A percentile compares a stretch with the other conserved stretches of the same genome.
Conservation (phyloP, 129 eudicot species). For the Apium graveolens region DNA sequence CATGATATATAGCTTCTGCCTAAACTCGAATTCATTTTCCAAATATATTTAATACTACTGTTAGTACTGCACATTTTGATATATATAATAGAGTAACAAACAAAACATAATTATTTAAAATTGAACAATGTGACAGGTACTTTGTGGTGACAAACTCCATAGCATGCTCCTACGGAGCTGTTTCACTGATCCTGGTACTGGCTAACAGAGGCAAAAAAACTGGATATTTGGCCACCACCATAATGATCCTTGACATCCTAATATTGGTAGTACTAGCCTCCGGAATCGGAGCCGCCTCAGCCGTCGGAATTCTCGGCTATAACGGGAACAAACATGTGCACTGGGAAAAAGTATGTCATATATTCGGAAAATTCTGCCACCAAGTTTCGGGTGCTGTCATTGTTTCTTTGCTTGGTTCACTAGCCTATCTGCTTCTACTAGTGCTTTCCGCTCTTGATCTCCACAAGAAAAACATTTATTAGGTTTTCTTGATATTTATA, state of each 20-base stretch:
- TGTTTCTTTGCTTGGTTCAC: conserved; percentile 33
- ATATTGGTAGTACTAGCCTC: conserved; percentile 58
- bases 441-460: conserved; percentile 24
- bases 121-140: conserved; percentile 31
- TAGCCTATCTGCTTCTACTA: conserved; percentile 31
- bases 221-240: conserved; percentile 10
- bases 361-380: conserved; percentile 47
- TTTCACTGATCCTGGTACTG: conserved; percentile 36
- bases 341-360: conserved; percentile 64
- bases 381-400: conserved; percentile 27
- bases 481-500: not conserved
- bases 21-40: too few species aligned
- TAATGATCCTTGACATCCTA: conserved; percentile 38
- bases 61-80: too few species aligned
- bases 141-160: conserved; percentile 60
- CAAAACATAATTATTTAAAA: too few species aligned
- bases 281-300: conserved; percentile 46
- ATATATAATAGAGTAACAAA: too few species aligned
- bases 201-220: conserved; percentile 31
- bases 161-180: conserved; percentile 38
- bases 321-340: conserved; percentile 59
- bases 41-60: too few species aligned
- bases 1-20: too few species aligned
- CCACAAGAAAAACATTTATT: not conserved
- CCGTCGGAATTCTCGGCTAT: conserved; percentile 49